Base-by-base conservation (phyloP, 345 rosid species). In the Cardamine resedifolia region DNA sequence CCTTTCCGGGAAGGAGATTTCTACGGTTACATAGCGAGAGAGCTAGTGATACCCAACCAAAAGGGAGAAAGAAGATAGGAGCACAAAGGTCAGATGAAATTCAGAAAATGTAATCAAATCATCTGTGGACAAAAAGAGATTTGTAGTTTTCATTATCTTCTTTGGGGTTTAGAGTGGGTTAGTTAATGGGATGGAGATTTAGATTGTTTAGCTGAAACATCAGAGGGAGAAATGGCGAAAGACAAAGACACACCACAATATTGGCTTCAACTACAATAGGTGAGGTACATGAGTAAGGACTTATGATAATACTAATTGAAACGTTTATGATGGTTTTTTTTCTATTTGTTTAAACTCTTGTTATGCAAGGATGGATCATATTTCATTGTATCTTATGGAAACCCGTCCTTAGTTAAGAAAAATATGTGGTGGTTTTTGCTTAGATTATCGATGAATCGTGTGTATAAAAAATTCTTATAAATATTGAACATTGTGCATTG, bases 21-120 rank as follows among this genome's bases (percentile, higher is more conserved):
- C 96, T 8, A 83, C 87, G 48, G 87, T 64, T 79, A 86, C 76
- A 77, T 85, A 92, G 91, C 56, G 14, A 75, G 41, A 63, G 64
- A 73, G 68, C 77, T 74, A 57, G 4, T 33, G 8, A 49, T 47
- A 21, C 3, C 43, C 43, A 60, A 75, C 49, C 68, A 67, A 39
- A 58, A 55, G 3, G 0, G 30, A 45, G 34, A 66, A 52, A 68
- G 33, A 67, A 49, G 62, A 60, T 75, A 68, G 64, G 47, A 74
- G 61, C 68, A 49, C 41, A 49, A 66, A 74, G 27, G 36, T 51
- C 59, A 50, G 68, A 74, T 60, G 64, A 49, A 28, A 26, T 31
- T 36, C 45, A 12, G 44, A 43, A 60, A 10, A 41, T 60, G 21
- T 68, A 43, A 60, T 60, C 53, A 36, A 20, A 18, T 10, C 41